Percentiles rank a stretch among this genome's conserved stretches.
Evolutionary conservation across 805 yeast genomes (phyloP).

Genomic region (Kazachstania viticola): DNA sequence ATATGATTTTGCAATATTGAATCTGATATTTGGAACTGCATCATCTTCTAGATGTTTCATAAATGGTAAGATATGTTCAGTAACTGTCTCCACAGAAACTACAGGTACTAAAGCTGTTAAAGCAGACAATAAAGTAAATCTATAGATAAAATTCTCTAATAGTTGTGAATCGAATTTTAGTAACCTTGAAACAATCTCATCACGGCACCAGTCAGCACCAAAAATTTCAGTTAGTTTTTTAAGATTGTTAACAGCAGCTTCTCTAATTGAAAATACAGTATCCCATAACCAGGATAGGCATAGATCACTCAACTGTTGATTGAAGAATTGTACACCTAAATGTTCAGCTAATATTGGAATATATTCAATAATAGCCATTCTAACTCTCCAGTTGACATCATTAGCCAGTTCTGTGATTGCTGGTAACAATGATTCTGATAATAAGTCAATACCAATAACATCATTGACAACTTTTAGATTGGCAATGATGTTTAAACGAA

Average conservation of each 20-base stretch:
- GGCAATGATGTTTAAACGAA: slow-evolving; percentile 84
- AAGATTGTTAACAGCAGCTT: slow-evolving; percentile 84
- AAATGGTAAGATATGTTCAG: slow-evolving; percentile 66
- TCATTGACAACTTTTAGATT: slow-evolving; percentile 86
- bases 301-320: slow-evolving; percentile 78
- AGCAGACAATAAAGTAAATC: slow-evolving; percentile 85
- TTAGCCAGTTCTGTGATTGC: slow-evolving; percentile 94
- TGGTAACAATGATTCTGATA: slow-evolving; percentile 81
- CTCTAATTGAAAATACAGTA: slow-evolving; percentile 89
- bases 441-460: slow-evolving; percentile 80
- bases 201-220: slow-evolving; percentile 89
- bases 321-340: slow-evolving; percentile 85
- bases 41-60: slow-evolving; percentile 61
- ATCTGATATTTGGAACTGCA: slow-evolving; percentile 88
- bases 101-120: slow-evolving; percentile 74
- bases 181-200: slow-evolving; percentile 69
- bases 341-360: slow-evolving; percentile 91
- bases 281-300: slow-evolving; percentile 99
- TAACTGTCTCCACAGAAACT: slow-evolving; percentile 43
- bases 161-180: slow-evolving; percentile 34
- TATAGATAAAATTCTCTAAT: slow-evolving; percentile 65
- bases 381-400: slow-evolving; percentile 95
- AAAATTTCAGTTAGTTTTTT: slow-evolving; percentile 72
- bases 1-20: slow-evolving; percentile 85
- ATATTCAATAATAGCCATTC: slow-evolving; percentile 92